Percentiles rank a stretch among this genome's conserved stretches.
Conservation (phyloP, 306 rosid species). For the Prunus armeniaca region DNA sequence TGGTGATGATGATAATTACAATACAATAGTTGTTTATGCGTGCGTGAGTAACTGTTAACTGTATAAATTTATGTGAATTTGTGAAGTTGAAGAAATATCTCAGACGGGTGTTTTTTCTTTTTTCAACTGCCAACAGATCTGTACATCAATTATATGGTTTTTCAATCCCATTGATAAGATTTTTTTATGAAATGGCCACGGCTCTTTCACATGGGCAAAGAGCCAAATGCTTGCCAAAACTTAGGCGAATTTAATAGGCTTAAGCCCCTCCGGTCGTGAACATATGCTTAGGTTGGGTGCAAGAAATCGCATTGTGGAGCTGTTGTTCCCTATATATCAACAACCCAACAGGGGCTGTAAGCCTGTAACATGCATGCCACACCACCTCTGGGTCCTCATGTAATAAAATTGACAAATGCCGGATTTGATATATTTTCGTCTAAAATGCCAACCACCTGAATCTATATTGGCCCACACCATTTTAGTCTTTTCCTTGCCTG, state of each 20-base stretch:
- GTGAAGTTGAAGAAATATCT: background rate
- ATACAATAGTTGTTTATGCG: too few relatives aligned
- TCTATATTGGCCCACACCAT: conserved; percentile 2
- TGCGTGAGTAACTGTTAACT: too few relatives aligned
- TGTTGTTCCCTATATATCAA: conserved; percentile 10
- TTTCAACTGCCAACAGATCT: background rate
- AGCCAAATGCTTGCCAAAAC: background rate
- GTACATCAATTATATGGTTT: background rate
- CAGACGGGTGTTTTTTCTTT: background rate
- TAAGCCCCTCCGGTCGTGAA: conserved; percentile 4
- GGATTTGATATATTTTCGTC: background rate
- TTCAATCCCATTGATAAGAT: conserved; percentile 7
- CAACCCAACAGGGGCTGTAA: conserved; percentile 4
- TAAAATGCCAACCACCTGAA: conserved; percentile 14
- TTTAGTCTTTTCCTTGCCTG: background rate
- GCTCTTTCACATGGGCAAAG: conserved; percentile 13
- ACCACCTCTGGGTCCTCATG: background rate
- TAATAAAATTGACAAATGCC: conserved; percentile 1
- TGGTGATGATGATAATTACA: background rate
- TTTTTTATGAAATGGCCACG: background rate
- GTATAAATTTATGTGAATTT: background rate
- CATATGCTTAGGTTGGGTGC: conserved; percentile 3
- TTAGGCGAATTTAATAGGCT: background rate
- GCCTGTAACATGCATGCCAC: conserved; percentile 6
- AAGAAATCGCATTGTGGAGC: conserved; percentile 4